phyloP scores from a whole-genome alignment of 805 yeast species.

The Scheffersomyces coipomensis region DNA sequence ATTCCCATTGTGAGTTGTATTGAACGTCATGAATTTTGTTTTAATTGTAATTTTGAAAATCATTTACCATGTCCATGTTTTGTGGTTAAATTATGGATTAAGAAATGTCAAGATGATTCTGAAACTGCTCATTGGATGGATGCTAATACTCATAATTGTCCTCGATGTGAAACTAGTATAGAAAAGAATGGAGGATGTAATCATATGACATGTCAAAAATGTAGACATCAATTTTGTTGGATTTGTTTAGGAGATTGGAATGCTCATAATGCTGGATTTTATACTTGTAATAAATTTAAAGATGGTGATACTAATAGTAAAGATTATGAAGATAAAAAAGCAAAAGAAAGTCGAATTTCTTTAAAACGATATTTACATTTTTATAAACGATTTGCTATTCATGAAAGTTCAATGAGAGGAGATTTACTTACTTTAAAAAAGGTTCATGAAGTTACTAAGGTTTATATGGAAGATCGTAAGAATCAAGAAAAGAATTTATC shows the following conservation, averaged over 20 bases:
- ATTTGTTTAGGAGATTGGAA: slow-evolving; percentile 79
- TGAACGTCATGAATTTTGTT: slow-evolving; percentile 73
- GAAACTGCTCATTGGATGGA: slow-evolving; percentile 87
- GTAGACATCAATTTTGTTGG: slow-evolving; percentile 89
- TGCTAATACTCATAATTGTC: slow-evolving; percentile 83
- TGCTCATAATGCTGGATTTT: slow-evolving; percentile 61
- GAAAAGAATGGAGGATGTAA: slow-evolving; percentile 97
- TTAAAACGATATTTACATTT: slow-evolving; percentile 71
- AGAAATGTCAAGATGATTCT: slow-evolving; percentile 80
- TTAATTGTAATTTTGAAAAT: slow-evolving; percentile 67
- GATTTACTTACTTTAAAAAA: slow-evolving; percentile 64
- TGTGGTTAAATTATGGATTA: slow-evolving; percentile 67
- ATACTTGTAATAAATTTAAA: slow-evolving; percentile 60
- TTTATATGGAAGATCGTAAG: slow-evolving; percentile 51
- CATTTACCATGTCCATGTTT: slow-evolving; percentile 86
- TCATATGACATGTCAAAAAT: slow-evolving; percentile 87
- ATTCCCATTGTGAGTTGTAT: slow-evolving; percentile 73
- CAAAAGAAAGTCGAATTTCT: slow-evolving; percentile 44
- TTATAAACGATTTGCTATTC: slow-evolving; percentile 71
- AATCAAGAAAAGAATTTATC: slow-evolving; percentile 38
- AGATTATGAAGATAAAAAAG: slow-evolving; percentile 41
- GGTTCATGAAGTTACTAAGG: slow-evolving; percentile 62
- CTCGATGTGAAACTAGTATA: slow-evolving; percentile 73
- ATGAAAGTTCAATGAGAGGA: slow-evolving; percentile 71
- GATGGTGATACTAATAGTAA: slow-evolving; percentile 24